Percentiles rank a stretch among this genome's conserved stretches.
Conservation (phyloP, 2,329 filamentous ascomycete species). For the Diaporthe aspalathi region DNA sequence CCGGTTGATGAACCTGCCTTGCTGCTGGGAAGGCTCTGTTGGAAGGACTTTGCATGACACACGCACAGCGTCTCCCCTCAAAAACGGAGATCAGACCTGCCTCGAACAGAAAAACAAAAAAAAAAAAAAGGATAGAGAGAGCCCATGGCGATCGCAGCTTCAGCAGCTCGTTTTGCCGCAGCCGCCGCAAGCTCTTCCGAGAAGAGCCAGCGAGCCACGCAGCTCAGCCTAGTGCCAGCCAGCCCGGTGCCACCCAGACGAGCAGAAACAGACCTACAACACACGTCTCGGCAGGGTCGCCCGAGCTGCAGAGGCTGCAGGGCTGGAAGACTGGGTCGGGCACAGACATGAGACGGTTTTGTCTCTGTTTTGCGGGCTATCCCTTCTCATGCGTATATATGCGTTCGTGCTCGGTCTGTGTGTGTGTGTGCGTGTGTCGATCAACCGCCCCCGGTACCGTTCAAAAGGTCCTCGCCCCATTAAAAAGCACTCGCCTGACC, state of each 20-base stretch:
- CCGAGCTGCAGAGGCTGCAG: conserved; percentile 24
- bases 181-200: conserved; percentile 23
- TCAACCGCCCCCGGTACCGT: not conserved
- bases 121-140: too few species aligned
- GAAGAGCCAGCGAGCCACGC: conserved; percentile 24
- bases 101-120: not conserved
- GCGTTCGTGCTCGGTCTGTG: not conserved
- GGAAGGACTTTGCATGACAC: not conserved
- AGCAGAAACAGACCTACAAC: not conserved
- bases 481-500: not conserved
- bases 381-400: not conserved
- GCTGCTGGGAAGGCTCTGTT: not conserved
- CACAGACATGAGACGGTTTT: conserved; percentile 22
- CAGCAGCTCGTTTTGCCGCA: conserved; percentile 5
- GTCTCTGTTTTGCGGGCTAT: too few species aligned
- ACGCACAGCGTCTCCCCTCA: too few species aligned
- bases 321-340: not conserved
- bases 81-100: too few species aligned
- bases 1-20: too few species aligned
- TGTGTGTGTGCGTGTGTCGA: too few species aligned
- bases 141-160: not conserved
- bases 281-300: not conserved
- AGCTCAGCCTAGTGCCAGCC: too few species aligned
- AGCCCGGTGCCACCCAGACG: not conserved
- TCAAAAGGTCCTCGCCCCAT: too few species aligned